Conservation (phyloP, 1,284 basidiomycete species). For the Apiotrichum domesticum region DNA sequence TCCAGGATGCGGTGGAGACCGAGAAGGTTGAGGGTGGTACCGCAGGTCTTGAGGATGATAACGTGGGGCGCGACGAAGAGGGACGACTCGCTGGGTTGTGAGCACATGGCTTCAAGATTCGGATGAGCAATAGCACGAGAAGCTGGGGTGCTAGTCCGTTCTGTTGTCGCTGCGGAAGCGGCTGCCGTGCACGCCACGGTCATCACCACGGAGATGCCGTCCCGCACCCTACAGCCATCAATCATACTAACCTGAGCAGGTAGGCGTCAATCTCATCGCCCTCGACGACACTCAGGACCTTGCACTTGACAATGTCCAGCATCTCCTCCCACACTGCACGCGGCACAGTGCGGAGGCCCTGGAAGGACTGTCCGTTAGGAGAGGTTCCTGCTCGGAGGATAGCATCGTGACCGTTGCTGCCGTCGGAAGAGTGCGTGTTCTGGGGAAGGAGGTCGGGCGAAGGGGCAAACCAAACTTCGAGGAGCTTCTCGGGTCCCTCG, state of each 20-base stretch:
- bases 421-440: neutral
- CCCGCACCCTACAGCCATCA: neutral
- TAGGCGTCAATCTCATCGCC: conserved; percentile 90
- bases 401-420: neutral
- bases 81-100: conserved; percentile 76
- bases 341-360: conserved; percentile 57
- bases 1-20: conserved; percentile 88
- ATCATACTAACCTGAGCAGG: conserved; percentile 69
- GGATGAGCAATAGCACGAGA: too few relatives aligned
- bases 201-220: neutral
- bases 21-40: conserved; percentile 93
- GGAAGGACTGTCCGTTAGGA: conserved; percentile 11
- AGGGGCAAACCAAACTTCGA: conserved; percentile 96
- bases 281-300: conserved; percentile 83
- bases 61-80: conserved; percentile 94
- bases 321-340: conserved; percentile 87
- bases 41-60: conserved; percentile 97
- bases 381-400: conserved; percentile 7
- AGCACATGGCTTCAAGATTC: too few relatives aligned
- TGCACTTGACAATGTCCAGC: conserved; percentile 95
- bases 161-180: too few relatives aligned
- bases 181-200: too few relatives aligned
- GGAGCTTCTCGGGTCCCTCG: conserved; percentile 78
- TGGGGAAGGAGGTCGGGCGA: conserved; percentile 50
- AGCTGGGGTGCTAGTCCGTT: too few relatives aligned